These are phyloP conservation scores for Cucurbita ficifolia DNA, from an alignment of 306 rosid genomes.

Conservation along the genomic window DNA sequence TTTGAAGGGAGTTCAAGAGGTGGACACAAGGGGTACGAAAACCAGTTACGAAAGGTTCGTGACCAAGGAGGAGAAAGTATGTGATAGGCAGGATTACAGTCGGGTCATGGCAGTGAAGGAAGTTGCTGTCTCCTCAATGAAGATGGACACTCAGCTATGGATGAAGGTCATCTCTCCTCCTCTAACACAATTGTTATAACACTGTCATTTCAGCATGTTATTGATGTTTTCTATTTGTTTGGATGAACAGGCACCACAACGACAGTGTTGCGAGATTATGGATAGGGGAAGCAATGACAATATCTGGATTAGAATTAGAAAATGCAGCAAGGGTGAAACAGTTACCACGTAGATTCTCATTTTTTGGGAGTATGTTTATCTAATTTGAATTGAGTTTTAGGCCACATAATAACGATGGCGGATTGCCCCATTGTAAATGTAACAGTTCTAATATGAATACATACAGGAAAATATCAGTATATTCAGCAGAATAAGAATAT, in stretches of 20 bases:
- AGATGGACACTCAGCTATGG: constrained; percentile 49
- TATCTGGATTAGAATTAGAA: constrained; percentile 49
- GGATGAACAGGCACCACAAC: constrained; percentile 40
- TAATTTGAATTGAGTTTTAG: background rate
- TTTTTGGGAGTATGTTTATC: background rate
- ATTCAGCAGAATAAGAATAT: background rate
- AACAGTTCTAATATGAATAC: background rate
- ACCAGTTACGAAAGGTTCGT: constrained; percentile 32
- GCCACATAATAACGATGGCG: background rate
- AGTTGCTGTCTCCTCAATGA: constrained; percentile 48
- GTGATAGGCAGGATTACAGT: constrained; percentile 15
- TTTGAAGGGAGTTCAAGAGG: constrained; percentile 28
- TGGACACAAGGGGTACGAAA: constrained; percentile 31
- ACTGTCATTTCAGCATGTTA: background rate
- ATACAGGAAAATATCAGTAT: background rate
- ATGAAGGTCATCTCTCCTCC: constrained; percentile 27
- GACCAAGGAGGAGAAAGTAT: constrained; percentile 13
- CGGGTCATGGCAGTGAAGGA: constrained; percentile 19
- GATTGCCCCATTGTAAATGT: background rate
- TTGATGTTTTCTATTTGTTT: background rate
- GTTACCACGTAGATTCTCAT: constrained; percentile 22
- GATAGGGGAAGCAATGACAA: constrained; percentile 29
- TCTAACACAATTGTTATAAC: background rate
- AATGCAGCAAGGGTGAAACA: constrained; percentile 53
- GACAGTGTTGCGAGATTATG: constrained; percentile 67